Evolutionary conservation across 2,329 filamentous ascomycete genomes (phyloP), one percentile per base, ranked within the genome.

Genomic region (Lachnellula arida): DNA sequence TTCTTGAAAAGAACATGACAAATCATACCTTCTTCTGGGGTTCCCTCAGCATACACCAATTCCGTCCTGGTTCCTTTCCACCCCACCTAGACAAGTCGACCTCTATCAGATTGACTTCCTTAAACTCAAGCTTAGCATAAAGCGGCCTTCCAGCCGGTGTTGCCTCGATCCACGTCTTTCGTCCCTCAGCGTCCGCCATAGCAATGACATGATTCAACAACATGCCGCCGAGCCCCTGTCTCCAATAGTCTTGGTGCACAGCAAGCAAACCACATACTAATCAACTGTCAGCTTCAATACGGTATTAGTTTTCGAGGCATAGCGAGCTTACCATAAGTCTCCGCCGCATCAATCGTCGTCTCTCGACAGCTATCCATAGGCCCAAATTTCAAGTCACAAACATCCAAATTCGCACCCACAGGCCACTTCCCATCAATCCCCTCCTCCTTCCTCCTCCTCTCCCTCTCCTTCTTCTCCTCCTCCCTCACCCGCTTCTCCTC

Each of bases 71-170:
- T 28, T 49, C 51, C 12, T 63, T 58, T 7, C 63, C 65, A 12
- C 68, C 67, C 56, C 54, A 65, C 48, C 44, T 59, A 12, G 47
- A 57, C 59, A 69, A 56, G 59, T 71, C 68, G 8, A 70, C 47
- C n/a, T 57, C 54, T 12, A 74, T 53, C 25, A 64, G 53, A 46
- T 73, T 73, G 1, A 74, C 63, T 44, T 68, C 63, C 49, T 62
- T 64, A 53, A 72, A 76, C 9, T 73, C 73, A 5, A 72, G 51
- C 58, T 70, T 71, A 59, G 67, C 62, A 57, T 76, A 76, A 14
- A 76, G 23, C 11, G 67, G 68, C 50, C 65, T 66, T 3, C 72
- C 73, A 0, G 59, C 61, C 1, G 62, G 56, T 8, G 73, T 74
- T n/a, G 72, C 72, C 60, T 76, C 74, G 32, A 76, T 65, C 54